Conservation (phyloP, 2,329 filamentous ascomycete genomes). For the Akanthomyces lecanii region DNA sequence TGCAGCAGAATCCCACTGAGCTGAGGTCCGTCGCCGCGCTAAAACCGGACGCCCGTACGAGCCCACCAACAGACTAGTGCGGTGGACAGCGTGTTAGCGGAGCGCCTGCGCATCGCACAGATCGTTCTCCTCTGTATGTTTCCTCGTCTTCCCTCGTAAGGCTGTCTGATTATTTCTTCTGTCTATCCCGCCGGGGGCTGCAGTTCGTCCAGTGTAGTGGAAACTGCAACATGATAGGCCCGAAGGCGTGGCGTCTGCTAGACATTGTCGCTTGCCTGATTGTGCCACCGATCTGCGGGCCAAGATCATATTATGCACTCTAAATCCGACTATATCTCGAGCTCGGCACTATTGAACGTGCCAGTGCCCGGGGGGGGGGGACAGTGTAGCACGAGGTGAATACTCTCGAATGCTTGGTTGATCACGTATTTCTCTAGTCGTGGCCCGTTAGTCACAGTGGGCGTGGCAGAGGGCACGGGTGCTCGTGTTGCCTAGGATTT, state of each 20-base stretch:
- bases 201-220: neutral
- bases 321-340: neutral
- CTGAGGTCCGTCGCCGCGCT: too few species aligned
- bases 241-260: neutral
- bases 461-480: neutral
- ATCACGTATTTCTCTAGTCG: neutral
- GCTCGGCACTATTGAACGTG: neutral
- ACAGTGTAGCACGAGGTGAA: neutral
- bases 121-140: neutral
- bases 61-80: too few species aligned
- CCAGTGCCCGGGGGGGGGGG: neutral
- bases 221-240: neutral
- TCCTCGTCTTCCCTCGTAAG: neutral
- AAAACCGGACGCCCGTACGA: too few species aligned
- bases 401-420: neutral
- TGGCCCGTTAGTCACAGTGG: neutral
- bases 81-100: too few species aligned
- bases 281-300: slow-evolving; percentile 2
- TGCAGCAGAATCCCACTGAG: too few species aligned
- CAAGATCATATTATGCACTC: neutral
- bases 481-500: neutral
- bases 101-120: neutral
- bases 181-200: neutral
- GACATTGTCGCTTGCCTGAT: neutral
- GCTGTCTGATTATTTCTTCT: neutral